A percentile compares a stretch with the other conserved stretches of the same genome.
Evolutionary conservation across 148 eudicot species (phyloP).

Genomic region (Rhododendron molle): DNA sequence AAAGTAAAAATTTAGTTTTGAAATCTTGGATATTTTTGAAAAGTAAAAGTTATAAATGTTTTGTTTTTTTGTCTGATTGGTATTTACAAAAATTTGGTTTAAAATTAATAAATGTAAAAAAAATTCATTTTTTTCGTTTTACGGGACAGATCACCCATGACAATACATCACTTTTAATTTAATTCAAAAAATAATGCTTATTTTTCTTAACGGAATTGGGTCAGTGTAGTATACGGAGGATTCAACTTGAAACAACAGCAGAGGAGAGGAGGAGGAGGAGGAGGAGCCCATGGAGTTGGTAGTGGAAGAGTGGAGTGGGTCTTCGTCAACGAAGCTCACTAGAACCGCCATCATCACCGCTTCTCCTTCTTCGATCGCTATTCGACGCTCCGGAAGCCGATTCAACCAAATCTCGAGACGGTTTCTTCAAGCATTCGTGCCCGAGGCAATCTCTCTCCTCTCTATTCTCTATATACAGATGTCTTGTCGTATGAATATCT

Average conservation of each 20-base stretch:
- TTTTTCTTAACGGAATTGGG: too few species aligned
- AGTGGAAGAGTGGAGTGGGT: constrained; percentile 74
- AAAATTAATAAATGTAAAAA: too few species aligned
- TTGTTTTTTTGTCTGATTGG: too few species aligned
- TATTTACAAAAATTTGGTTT: too few species aligned
- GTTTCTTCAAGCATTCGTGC: constrained; percentile 76
- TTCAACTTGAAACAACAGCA: not conserved
- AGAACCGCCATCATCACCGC: constrained; percentile 55
- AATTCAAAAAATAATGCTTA: too few species aligned
- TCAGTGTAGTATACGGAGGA: not conserved
- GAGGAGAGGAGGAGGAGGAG: not conserved
- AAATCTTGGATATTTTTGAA: too few species aligned
- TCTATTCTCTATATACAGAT: not conserved
- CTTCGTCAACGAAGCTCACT: constrained; percentile 49
- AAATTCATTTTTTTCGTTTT: too few species aligned
- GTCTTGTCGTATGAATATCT: not conserved
- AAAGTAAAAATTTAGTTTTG: too few species aligned
- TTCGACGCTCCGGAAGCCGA: constrained; percentile 40
- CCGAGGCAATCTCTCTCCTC: constrained; percentile 46
- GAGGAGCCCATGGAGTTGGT: constrained; percentile 9
- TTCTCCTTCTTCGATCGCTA: constrained; percentile 25
- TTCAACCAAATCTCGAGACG: constrained; percentile 45
- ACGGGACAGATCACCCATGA: too few species aligned
- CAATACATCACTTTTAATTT: too few species aligned
- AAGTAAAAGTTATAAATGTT: too few species aligned